Evolutionary conservation across 768 basidiomycete species (phyloP), one percentile per base, ranked within the genome.

Genomic region (Termitomyces sp.): DNA sequence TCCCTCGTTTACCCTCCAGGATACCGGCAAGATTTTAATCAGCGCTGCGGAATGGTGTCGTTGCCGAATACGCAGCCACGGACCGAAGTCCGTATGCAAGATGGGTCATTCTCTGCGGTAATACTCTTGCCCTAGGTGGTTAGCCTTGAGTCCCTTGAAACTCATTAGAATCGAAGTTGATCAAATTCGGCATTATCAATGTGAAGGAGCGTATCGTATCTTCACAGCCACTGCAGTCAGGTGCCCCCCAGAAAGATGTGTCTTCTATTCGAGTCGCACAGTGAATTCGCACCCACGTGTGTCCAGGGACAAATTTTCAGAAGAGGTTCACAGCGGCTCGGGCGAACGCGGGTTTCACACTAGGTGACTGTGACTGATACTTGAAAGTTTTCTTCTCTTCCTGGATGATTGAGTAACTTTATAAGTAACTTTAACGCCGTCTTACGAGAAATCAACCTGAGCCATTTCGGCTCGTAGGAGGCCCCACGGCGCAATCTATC

Each of bases 1-100:
- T 63, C 6, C 34, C 54, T 60, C 24, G 62, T 56, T 24, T 59
- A 56, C 29, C 55, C 43, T 9, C 49, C 51, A 12, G 61, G 52
- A 27, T 41, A 53, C 10, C 47, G 58, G 14, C 37, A 57, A 52
- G 56, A 24, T 51, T 44, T n/a, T 47, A 55, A 43, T 47, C 51
- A 14, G 52, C 49, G 16, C 34, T 56, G 8, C 3, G 55, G 54
- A 53, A 55, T 12, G 59, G 60, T 18, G 47, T 58, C n/a, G 41
- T 59, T 24, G 54, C 58, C 16, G 46, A 52, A 6, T 22, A 52
- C 22, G 39, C 46, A 12, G 29, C 37, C n/a, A 60, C 51, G 18
- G 51, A 56, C 39, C 56, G 50, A 39, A 53, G 57, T 26, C 47
- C 46, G 10, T 36, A 51, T 5, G 20, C 5, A 22, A 13, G 7